Base-by-base conservation (phyloP, 1,139 yeast genomes). In the Meyerozyma athensensis region DNA sequence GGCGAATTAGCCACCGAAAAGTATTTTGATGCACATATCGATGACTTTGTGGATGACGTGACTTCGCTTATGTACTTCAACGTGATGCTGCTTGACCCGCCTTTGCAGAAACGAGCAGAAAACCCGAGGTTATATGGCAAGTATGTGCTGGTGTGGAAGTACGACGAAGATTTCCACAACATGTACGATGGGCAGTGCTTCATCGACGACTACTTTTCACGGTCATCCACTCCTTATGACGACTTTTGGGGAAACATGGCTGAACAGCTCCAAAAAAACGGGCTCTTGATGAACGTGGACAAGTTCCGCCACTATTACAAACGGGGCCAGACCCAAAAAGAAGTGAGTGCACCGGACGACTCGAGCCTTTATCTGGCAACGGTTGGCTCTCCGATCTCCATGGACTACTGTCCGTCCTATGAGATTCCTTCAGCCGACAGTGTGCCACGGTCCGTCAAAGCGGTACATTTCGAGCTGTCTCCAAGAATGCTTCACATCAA, bases 331-430 rank as follows among this genome's bases (percentile, higher is more conserved):
- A 16, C n/a, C 7, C n/a, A 5, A 14, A 20, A 20, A n/a, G 32
- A 28, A 5, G 13, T 17, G 4, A 4, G 14, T 6, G 32, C 16
- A 5, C 5, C 12, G 20, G 32, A 28, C 19, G 20, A 28, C 7
- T n/a, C 28, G 17, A 24, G 28, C 17, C 12, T 24, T 12, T 24
- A 24, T 12, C 28, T 24, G 28, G 12, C 28, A 4, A 14, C 12
- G 17, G 95, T 83, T 40, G 90, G 82, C 52, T 86, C 83, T 61
- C 97, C 97, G 45, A 86, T 96, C 86, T 86, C 5, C 28, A 24
- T 24, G 14, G 28, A 24, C 6, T 24, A 24, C 28, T 24, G 17
- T 2, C 28, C 28, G 8, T 24, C 28, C 3, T 24, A 5, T 13
- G 28, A 24, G 7, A 12, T n/a, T n/a, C n/a, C 20, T 3, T 28